These are phyloP conservation scores for Clonostachys solani DNA, from an alignment of 2,329 filamentous ascomycete genomes.

Conservation along the genomic window DNA sequence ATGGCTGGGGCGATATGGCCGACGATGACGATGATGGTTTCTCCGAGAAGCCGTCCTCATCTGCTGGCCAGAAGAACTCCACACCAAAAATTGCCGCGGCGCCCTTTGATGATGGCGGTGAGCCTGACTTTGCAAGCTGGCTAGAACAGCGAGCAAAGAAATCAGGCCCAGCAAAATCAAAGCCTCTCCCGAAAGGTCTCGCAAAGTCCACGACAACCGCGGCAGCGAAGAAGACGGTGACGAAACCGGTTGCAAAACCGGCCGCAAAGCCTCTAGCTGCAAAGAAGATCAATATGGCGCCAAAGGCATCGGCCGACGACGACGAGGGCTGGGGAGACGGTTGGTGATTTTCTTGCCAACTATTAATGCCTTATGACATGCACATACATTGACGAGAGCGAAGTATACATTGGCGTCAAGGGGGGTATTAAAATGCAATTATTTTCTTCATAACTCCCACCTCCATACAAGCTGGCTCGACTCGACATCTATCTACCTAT, in stretches of 20 bases:
- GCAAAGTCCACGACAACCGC: constrained; percentile 49
- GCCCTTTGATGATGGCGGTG: constrained; percentile 72
- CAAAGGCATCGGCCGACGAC: constrained; percentile 53
- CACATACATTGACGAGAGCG: neutral
- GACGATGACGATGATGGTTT: constrained; percentile 41
- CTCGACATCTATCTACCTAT: no score
- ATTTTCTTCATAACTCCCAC: no score
- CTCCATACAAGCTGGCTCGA: no score
- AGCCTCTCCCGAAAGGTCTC: constrained; percentile 79
- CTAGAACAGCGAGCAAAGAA: constrained; percentile 82
- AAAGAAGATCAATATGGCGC: constrained; percentile 69
- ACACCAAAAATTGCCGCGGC: constrained; percentile 22
- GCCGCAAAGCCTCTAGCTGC: constrained; percentile 35
- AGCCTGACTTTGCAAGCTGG: constrained; percentile 97
- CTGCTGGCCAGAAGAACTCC: constrained; percentile 20
- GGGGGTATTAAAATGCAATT: no score
- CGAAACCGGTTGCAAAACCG: constrained; percentile 33
- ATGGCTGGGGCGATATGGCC: constrained; percentile 73
- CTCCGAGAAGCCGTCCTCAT: constrained; percentile 20
- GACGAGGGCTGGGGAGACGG: constrained; percentile 61
- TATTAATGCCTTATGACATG: neutral
- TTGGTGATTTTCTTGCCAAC: constrained; percentile 37
- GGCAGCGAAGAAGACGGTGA: constrained; percentile 31
- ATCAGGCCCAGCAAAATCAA: constrained; percentile 36
- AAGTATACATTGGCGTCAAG: neutral